These are phyloP conservation scores for Phytophthora constricta DNA, from an alignment of 352 stramenopile species.

Conservation along the genomic window DNA sequence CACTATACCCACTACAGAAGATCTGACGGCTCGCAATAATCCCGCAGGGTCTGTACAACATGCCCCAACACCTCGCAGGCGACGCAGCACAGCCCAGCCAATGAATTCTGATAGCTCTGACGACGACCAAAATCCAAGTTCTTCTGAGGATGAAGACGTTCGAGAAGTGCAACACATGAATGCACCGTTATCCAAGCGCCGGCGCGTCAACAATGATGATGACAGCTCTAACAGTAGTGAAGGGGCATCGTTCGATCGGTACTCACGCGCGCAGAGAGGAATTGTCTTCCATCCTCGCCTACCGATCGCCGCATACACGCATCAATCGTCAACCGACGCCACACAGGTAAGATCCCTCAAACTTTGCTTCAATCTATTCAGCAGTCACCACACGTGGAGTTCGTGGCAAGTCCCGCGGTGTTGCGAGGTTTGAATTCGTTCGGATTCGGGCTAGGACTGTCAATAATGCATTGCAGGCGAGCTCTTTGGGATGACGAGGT, in stretches of 20 bases:
- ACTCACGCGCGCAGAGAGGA: neutral
- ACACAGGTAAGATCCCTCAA: conserved; percentile 25
- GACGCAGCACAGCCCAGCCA: neutral
- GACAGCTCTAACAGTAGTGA: neutral
- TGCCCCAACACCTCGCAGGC: neutral
- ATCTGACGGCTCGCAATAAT: neutral
- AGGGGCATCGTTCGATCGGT: neutral
- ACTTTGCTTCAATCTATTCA: conserved; percentile 22
- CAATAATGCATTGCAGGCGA: conserved; percentile 14
- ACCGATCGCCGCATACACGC: conserved; percentile 14
- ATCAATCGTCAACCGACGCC: neutral
- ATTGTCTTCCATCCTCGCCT: conserved; percentile 12
- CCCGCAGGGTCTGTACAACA: neutral
- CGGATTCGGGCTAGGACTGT: conserved; percentile 12
- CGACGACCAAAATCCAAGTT: neutral
- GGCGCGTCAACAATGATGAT: neutral
- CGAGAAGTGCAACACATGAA: neutral
- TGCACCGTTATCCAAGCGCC: neutral
- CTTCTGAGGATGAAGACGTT: neutral
- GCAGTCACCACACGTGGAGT: conserved; percentile 17
- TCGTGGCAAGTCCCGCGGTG: conserved; percentile 10
- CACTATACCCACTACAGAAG: neutral
- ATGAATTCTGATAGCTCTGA: neutral
- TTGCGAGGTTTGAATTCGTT: conserved; percentile 19
- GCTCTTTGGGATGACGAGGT: conserved; percentile 2